Evolutionary conservation across 1,284 basidiomycete genomes (phyloP), one percentile per base, ranked within the genome.

Genomic region (Ganoderma resinaceum): DNA sequence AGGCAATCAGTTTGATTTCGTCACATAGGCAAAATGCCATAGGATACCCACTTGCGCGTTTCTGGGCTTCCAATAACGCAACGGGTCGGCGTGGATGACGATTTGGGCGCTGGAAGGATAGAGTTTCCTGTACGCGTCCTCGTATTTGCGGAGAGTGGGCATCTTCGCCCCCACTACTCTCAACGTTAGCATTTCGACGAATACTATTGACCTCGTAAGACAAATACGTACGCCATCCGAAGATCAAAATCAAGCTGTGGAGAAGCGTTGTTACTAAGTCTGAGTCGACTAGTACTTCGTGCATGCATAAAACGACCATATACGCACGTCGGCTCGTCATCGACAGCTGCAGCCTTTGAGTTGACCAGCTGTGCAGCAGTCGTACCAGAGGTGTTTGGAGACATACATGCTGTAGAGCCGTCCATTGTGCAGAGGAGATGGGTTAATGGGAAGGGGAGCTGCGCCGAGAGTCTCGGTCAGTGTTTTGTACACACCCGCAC

Each of bases 21-120:
- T n/a, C n/a, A n/a, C n/a, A n/a, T 5, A 33, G 2, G 9, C 1
- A 20, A 8, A 55, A 49, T 12, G 5, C 35, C 14, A 16, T 35
- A 37, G 16, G 4, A 40, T 5, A 53, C 66, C 23, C 33, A 63
- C 69, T 2, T 62, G 63, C 1, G 61, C 53, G 23, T 53, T 38
- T 1, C 38, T 35, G n/a, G 29, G 38, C 31, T 67, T 70, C 69
- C 69, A 70, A 46, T 65, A 70, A 5, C 69, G 58, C 35, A 67
- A 33, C 4, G 66, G 35, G 31, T 70, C 69, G 12, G 69, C 59
- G 16, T 61, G 40, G 1, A 70, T 38, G 55, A 70, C 59, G 52
- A 70, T 7, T 26, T 70, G 68, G 18, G 62, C 42, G 35, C 68
- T 70, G 23, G 62, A 70, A 8, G 68, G 68, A 55, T 65, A 70